These are phyloP conservation scores for Canavalia ensiformis DNA, from an alignment of 306 rosid species.

Conservation along the genomic window DNA sequence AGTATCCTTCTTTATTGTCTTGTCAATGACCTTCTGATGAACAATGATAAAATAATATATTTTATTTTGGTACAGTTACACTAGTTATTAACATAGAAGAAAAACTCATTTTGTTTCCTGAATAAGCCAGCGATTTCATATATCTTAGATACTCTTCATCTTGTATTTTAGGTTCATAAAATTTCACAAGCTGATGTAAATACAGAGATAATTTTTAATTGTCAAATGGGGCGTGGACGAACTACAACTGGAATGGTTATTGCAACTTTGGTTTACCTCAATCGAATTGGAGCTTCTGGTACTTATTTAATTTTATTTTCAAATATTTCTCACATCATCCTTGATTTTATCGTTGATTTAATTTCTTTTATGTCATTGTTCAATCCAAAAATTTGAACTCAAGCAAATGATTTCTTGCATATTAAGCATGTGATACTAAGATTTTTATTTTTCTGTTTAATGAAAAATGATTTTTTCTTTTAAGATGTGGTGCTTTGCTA, in stretches of 20 bases:
- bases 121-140: constrained; percentile 26
- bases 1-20: constrained; percentile 11
- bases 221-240: constrained; percentile 99
- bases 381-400: constrained; percentile 20
- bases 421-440: neutral
- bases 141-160: constrained; percentile 47
- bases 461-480: neutral
- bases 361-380: constrained; percentile 9
- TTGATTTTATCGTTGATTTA: constrained; percentile 37
- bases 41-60: constrained; percentile 11
- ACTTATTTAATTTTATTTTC: constrained; percentile 31
- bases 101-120: constrained; percentile 11
- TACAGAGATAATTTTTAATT: constrained; percentile 83
- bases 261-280: constrained; percentile 86
- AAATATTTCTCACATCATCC: constrained; percentile 5
- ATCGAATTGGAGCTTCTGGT: constrained; percentile 89
- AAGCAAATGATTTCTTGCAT: constrained; percentile 34
- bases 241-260: constrained; percentile 97
- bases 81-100: constrained; percentile 16
- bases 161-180: constrained; percentile 76
- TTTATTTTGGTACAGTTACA: constrained; percentile 33
- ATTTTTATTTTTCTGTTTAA: constrained; percentile 7
- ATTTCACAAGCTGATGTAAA: constrained; percentile 79
- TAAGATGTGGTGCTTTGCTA: constrained; percentile 20
- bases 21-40: constrained; percentile 28